Conservation (phyloP, 2,329 filamentous ascomycete species). For the Fusarium anguioides region DNA sequence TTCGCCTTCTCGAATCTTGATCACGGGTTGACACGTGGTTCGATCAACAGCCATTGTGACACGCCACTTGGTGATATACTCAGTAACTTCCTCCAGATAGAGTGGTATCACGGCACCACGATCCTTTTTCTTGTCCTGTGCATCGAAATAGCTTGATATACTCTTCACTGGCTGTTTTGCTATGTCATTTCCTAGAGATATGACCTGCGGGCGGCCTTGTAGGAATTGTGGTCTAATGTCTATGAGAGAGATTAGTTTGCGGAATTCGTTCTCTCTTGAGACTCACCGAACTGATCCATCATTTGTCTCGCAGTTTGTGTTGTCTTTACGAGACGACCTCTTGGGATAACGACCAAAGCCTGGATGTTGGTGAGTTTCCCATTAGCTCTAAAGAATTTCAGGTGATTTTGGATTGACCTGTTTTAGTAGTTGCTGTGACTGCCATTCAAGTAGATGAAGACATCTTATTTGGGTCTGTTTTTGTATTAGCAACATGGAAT, state of each 20-base stretch:
- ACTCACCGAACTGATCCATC: not conserved
- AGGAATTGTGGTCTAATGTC: not conserved
- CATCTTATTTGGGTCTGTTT: not conserved
- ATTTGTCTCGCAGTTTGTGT: not conserved
- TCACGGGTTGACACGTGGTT: constrained; percentile 51
- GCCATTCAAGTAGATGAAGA: constrained; percentile 24
- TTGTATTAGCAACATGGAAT: not conserved
- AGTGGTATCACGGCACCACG: constrained; percentile 44
- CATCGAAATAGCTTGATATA: constrained; percentile 10
- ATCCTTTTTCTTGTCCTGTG: too few species aligned
- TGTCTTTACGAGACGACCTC: not conserved
- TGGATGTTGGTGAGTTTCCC: constrained; percentile 10
- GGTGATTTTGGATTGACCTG: not conserved
- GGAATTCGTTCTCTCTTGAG: not conserved
- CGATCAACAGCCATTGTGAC: constrained; percentile 57
- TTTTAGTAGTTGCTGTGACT: constrained; percentile 13
- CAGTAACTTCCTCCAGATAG: constrained; percentile 50
- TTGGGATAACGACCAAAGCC: constrained; percentile 43
- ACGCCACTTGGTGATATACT: constrained; percentile 52
- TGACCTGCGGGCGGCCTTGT: not conserved
- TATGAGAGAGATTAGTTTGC: not conserved
- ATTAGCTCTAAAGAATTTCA: accelerated
- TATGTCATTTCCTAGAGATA: too few species aligned
- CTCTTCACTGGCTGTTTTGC: too few species aligned
- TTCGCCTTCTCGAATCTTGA: constrained; percentile 48